Conservation (phyloP, 225 moss, liverwort and hornwort species). For the Neckera pumila region DNA sequence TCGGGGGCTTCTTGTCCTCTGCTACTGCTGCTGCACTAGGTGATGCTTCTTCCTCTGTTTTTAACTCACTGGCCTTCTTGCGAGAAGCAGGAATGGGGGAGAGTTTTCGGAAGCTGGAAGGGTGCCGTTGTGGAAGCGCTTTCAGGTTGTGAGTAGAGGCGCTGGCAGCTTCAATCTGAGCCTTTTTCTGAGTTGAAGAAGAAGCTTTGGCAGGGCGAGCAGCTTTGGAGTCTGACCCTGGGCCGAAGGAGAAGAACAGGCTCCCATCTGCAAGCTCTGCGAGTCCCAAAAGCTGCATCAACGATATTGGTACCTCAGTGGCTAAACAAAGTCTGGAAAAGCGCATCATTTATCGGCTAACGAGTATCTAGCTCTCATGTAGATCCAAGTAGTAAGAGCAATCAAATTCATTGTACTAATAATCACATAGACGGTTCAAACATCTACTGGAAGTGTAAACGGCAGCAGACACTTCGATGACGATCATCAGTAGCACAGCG, state of each 20-base stretch:
- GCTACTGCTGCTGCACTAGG: background rate
- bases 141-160: background rate
- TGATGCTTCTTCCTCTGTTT: background rate
- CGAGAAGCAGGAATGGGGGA: slow-evolving; percentile 46
- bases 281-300: slow-evolving; percentile 83
- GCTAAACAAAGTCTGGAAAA: slow-evolving; percentile 7
- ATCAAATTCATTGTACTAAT: background rate
- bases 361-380: background rate
- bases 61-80: slow-evolving; percentile 6
- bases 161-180: background rate
- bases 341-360: background rate
- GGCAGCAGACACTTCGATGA: background rate
- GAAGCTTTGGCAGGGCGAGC: slow-evolving; percentile 1
- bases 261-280: slow-evolving; percentile 95
- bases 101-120: slow-evolving; percentile 40
- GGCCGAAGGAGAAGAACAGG: slow-evolving; percentile 64
- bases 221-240: slow-evolving; percentile 3
- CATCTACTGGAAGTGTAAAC: background rate
- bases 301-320: slow-evolving; percentile 63
- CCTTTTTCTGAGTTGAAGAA: slow-evolving; percentile 1
- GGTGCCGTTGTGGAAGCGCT: slow-evolving; percentile 27
- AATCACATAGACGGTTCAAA: background rate
- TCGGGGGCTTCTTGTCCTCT: background rate
- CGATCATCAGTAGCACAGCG: background rate
- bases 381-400: background rate